Conservation (phyloP, 2,329 filamentous ascomycete genomes). For the Endocalyx cinctus region DNA sequence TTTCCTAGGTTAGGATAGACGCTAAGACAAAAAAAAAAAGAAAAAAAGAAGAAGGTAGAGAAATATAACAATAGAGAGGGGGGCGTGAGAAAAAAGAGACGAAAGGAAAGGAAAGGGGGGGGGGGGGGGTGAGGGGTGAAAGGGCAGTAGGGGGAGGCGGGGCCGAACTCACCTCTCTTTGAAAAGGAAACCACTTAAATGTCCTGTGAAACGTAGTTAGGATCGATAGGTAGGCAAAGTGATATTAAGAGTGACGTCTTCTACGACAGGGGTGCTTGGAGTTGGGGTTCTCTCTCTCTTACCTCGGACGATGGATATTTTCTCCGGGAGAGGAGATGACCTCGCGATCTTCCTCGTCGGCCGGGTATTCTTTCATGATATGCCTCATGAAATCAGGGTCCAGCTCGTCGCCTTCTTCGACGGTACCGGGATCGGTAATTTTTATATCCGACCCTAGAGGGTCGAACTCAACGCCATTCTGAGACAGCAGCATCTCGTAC, state of each 20-base stretch:
- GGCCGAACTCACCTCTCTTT: slow-evolving; percentile 47
- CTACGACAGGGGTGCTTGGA: no score
- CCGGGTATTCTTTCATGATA: slow-evolving; percentile 43
- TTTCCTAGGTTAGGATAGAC: slow-evolving; percentile 16
- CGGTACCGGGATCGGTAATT: slow-evolving; percentile 31
- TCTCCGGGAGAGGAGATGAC: slow-evolving; percentile 23
- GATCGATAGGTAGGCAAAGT: slow-evolving; percentile 3
- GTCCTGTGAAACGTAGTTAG: slow-evolving; percentile 19
- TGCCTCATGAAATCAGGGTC: slow-evolving; percentile 52
- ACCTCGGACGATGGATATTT: slow-evolving; percentile 24
- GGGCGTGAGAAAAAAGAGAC: no score
- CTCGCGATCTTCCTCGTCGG: slow-evolving; percentile 35
- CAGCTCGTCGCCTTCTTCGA: slow-evolving; percentile 52
- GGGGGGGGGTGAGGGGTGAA: no score
- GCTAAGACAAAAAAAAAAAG: slow-evolving; percentile 1
- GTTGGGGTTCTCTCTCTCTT: slow-evolving; percentile 8
- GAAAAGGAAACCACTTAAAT: slow-evolving; percentile 48
- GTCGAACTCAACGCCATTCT: slow-evolving; percentile 66
- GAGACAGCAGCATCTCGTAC: slow-evolving; percentile 62
- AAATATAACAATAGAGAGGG: no score
- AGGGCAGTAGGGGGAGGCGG: no score
- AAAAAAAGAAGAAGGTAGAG: no score
- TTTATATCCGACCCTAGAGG: slow-evolving; percentile 53
- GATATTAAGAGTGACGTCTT: no score
- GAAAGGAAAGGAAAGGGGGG: no score